phyloP scores from a whole-genome alignment of 2,329 filamentous ascomycete species.

The Coniochaeta prunicola region DNA sequence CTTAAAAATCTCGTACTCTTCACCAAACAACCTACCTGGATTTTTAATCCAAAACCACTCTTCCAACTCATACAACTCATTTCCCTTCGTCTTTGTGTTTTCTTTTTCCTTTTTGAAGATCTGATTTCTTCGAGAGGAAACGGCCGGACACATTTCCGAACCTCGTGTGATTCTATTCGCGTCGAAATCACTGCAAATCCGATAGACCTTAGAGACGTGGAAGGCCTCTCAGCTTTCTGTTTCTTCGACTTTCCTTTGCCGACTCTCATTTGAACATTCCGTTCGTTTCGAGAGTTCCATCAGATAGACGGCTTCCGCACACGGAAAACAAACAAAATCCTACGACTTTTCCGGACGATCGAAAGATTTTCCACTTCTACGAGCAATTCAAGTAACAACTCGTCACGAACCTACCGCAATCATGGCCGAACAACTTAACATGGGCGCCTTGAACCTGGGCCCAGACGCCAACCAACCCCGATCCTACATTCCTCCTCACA shows the following conservation, averaged over 20 bases:
- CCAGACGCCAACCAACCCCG: conserved; percentile 35
- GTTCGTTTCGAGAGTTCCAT: conserved; percentile 18
- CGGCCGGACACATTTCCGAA: conserved; percentile 23
- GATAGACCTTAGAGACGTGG: not conserved
- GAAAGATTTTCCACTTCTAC: not conserved
- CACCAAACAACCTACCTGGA: conserved; percentile 19
- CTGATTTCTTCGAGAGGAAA: conserved; percentile 33
- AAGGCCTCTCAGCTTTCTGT: conserved; percentile 1
- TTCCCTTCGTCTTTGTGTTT: conserved; percentile 27
- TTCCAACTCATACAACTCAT: conserved; percentile 13
- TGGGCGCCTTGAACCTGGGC: conserved; percentile 64
- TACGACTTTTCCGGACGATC: not conserved
- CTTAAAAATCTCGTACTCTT: conserved; percentile 2
- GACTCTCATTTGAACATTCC: conserved; percentile 18
- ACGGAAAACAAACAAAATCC: not conserved
- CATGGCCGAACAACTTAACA: conserved; percentile 82
- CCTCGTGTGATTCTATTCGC: conserved; percentile 4
- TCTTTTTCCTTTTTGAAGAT: conserved; percentile 37
- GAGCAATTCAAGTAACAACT: conserved; percentile 11
- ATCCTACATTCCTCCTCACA: conserved; percentile 81
- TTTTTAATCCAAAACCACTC: conserved; percentile 22
- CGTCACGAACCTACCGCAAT: conserved; percentile 29
- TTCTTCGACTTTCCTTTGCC: conserved; percentile 10
- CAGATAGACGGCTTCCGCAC: not conserved
- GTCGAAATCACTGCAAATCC: conserved; percentile 3